Evolutionary conservation across 768 basidiomycete genomes (phyloP), one percentile per base, ranked within the genome.

Genomic region (Russula olivacea): DNA sequence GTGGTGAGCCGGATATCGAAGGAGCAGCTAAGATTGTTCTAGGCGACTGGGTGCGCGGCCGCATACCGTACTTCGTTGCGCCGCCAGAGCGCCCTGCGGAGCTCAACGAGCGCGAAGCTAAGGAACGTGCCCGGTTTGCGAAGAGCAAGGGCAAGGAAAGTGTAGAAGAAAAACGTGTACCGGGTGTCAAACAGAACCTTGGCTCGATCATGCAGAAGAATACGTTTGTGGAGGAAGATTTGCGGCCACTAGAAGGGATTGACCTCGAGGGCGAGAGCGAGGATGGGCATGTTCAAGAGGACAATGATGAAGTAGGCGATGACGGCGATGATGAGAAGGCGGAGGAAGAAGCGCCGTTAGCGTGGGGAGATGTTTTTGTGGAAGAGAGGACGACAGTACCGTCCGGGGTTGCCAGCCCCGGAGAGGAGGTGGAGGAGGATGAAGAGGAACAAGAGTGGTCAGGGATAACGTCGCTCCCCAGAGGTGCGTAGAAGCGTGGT

Each of bases 41-140:
- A 70, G 91, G 87, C 73, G 97, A 98, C 73, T 98, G 96, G 96
- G 93, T 98, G 62, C 80, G 97, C 51, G 97, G 96, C 9, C 88
- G 93, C 69, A 96, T 99, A 71, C 97, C 97, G 21, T 99, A 87
- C 80, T 99, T 98, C 71, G 94, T 93, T 41, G 72, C 88, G 14
- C 97, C 97, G 15, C 96, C 96, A 59, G 93, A 92, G 72, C 78
- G 90, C 61, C 72, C 89, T 10, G 85, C 86, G 66, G 87, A 84
- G 68, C 75, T 88, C 61, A 89, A 89, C 70, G 78, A 76, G 69
- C 77, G 76, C 14, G 88, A 88, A 76, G 85, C 71, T 51, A 74
- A 73, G 63, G 73, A 73, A 40, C 71, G 47, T 11, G 68, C 68
- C 19, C 64, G 81, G 65, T 82, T 79, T 71, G 76, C 76, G 61